phyloP scores from a whole-genome alignment of 495 filamentous ascomycete genomes.

The Ramalina peruviana region DNA sequence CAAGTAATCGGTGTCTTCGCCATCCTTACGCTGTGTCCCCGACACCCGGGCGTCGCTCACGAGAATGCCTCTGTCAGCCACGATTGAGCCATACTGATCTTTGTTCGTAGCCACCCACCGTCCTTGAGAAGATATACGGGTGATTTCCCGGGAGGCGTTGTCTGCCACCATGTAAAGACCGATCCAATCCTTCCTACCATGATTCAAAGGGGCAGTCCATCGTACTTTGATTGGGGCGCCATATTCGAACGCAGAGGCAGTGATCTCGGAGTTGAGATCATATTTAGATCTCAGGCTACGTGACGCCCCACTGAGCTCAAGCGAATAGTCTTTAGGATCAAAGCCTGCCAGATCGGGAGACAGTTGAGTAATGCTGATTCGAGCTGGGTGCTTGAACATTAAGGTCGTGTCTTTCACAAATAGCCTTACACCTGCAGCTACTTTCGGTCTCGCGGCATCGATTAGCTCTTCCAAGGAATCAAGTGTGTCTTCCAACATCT shows the following conservation, averaged over 20 bases:
- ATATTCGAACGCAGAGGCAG: slow-evolving; percentile 72
- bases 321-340: slow-evolving; percentile 66
- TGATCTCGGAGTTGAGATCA: slow-evolving; percentile 42
- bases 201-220: slow-evolving; percentile 85
- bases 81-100: slow-evolving; percentile 62
- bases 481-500: slow-evolving; percentile 66
- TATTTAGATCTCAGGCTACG: slow-evolving; percentile 37
- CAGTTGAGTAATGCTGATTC: slow-evolving; percentile 70
- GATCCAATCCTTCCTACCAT: slow-evolving; percentile 90
- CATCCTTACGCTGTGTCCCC: slow-evolving; percentile 31
- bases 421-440: slow-evolving; percentile 72
- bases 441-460: slow-evolving; percentile 72
- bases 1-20: slow-evolving; percentile 34
- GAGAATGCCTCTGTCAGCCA: slow-evolving; percentile 67
- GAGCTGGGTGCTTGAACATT: slow-evolving; percentile 82
- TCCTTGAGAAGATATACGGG: slow-evolving; percentile 71
- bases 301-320: slow-evolving; percentile 56
- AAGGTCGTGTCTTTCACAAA: slow-evolving; percentile 80
- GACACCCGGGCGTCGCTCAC: slow-evolving; percentile 44
- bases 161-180: slow-evolving; percentile 90
- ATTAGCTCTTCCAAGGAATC: slow-evolving; percentile 86
- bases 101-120: slow-evolving; percentile 75
- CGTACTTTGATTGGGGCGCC: slow-evolving; percentile 80
- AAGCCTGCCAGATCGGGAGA: slow-evolving; percentile 72
- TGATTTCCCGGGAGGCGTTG: slow-evolving; percentile 71